Conservation (phyloP, 805 yeast species). For the Cyberlindnera americana region DNA sequence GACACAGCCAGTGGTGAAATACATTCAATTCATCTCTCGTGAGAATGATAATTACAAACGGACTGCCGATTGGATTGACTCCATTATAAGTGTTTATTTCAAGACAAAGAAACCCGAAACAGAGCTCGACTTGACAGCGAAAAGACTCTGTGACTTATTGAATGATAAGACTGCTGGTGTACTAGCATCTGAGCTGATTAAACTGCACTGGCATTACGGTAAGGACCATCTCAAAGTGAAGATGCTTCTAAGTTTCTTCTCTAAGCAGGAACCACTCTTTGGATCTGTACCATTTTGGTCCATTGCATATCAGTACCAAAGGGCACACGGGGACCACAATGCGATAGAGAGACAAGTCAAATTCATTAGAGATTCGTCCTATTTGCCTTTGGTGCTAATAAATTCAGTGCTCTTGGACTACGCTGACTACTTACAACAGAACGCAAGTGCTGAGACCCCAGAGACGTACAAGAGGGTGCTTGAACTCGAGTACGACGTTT, state of each 20-base stretch:
- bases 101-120: conserved; percentile 5
- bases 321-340: conserved; percentile 37
- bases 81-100: conserved; percentile 21
- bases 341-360: conserved; percentile 44
- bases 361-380: conserved; percentile 41
- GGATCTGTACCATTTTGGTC: conserved; percentile 53
- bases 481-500: conserved; percentile 27
- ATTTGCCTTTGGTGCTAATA: conserved; percentile 45
- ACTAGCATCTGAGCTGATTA: conserved; percentile 34
- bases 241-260: conserved; percentile 28
- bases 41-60: conserved; percentile 21
- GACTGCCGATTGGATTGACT: conserved; percentile 25
- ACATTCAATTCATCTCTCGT: conserved; percentile 21
- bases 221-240: conserved; percentile 32
- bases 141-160: conserved; percentile 31
- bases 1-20: conserved; percentile 22
- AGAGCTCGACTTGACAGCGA: conserved; percentile 17
- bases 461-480: conserved; percentile 18
- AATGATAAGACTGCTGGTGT: conserved; percentile 41
- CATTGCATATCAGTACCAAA: conserved; percentile 52
- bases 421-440: conserved; percentile 33
- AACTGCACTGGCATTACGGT: conserved; percentile 27
- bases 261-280: conserved; percentile 30
- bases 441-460: conserved; percentile 13
- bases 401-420: conserved; percentile 40